phyloP scores from a whole-genome alignment of 768 basidiomycete species.

The Suillus subaureus region DNA sequence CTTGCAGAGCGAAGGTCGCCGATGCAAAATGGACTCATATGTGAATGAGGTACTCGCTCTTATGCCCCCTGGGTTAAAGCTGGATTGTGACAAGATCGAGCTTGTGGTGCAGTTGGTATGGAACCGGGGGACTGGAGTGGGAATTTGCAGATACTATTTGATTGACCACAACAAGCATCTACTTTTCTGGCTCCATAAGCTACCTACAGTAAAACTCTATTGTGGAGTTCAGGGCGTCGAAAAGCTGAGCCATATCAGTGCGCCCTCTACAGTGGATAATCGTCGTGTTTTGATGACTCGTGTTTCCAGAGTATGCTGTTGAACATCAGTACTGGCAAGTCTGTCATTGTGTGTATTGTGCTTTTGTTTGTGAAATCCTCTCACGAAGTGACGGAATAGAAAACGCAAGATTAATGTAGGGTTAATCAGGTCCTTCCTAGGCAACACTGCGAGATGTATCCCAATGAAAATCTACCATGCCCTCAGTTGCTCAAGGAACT shows the following conservation, averaged over 20 bases:
- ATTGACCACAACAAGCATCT: constrained; percentile 42
- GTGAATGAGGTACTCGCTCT: neutral
- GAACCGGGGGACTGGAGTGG: neutral
- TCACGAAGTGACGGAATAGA: constrained; percentile 1
- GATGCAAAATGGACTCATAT: neutral
- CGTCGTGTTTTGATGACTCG: constrained; percentile 1
- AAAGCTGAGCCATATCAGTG: constrained; percentile 43
- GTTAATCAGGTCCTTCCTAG: neutral
- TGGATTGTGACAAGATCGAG: neutral
- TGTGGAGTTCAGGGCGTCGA: constrained; percentile 41
- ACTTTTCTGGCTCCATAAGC: constrained; percentile 52
- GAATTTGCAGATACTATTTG: constrained; percentile 41
- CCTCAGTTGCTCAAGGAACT: constrained; percentile 3
- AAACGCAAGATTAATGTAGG: neutral
- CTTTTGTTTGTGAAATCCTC: neutral
- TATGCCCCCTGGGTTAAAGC: neutral
- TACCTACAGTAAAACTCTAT: constrained; percentile 34
- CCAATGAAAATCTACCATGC: neutral
- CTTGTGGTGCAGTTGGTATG: neutral
- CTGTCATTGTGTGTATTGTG: neutral
- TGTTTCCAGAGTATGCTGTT: constrained; percentile 19
- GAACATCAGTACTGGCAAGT: constrained; percentile 27
- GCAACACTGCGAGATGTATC: constrained; percentile 13
- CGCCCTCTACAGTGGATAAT: constrained; percentile 11
- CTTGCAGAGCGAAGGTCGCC: constrained; percentile 22